Evolutionary conservation across 225 moss, liverwort and hornwort genomes (phyloP).

Genomic region (Lunularia cruciata): DNA sequence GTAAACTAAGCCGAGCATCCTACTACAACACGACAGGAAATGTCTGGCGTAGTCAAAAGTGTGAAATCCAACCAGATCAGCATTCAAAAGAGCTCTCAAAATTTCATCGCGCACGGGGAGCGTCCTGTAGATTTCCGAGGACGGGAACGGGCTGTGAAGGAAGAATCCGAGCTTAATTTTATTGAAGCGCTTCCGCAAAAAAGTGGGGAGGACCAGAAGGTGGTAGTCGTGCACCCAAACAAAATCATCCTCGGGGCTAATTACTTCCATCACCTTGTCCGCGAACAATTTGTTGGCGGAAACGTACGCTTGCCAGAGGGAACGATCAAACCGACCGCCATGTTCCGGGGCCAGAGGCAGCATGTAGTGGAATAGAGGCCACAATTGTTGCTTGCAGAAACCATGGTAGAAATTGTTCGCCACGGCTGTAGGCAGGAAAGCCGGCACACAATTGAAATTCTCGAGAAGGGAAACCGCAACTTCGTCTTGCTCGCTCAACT

Average conservation of each 20-base stretch:
- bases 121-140: slow-evolving; percentile 87
- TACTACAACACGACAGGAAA: slow-evolving; percentile 82
- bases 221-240: slow-evolving; percentile 98
- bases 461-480: slow-evolving; percentile 72
- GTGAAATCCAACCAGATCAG: slow-evolving; percentile 85
- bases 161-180: slow-evolving; percentile 85
- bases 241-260: slow-evolving; percentile 79
- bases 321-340: slow-evolving; percentile 77
- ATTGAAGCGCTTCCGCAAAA: slow-evolving; percentile 76
- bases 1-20: slow-evolving; percentile 87
- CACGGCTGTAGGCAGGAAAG: slow-evolving; percentile 61
- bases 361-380: slow-evolving; percentile 96
- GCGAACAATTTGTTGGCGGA: slow-evolving; percentile 85
- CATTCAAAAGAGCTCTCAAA: slow-evolving; percentile 71
- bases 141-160: slow-evolving; percentile 87
- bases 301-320: slow-evolving; percentile 88
- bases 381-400: slow-evolving; percentile 88
- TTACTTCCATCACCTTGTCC: slow-evolving; percentile 89
- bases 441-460: slow-evolving; percentile 88
- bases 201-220: slow-evolving; percentile 80
- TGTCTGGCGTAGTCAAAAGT: slow-evolving; percentile 93
- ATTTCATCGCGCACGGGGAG: slow-evolving; percentile 89
- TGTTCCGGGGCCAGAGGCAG: slow-evolving; percentile 77
- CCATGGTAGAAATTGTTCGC: slow-evolving; percentile 81
- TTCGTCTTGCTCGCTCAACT: slow-evolving; percentile 77